Evolutionary conservation across 2,329 filamentous ascomycete species (phyloP), one percentile per base, ranked within the genome.

Genomic region (Orbilia quercus): DNA sequence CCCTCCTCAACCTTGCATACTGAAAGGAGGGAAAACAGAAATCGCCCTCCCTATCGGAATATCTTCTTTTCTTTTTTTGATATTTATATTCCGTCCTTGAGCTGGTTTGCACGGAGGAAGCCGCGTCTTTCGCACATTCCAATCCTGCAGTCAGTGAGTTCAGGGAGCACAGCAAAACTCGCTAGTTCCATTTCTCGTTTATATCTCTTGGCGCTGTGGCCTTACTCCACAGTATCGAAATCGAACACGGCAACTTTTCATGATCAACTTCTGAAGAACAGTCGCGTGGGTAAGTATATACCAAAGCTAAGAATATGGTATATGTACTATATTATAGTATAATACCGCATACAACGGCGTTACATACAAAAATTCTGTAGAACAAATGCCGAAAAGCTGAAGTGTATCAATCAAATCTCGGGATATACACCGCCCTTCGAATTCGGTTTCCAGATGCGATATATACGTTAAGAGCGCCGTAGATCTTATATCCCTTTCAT

Each of bases 401-500:
- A n/a, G n/a, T n/a, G n/a, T n/a, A n/a, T n/a, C n/a, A n/a, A n/a
- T n/a, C n/a, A n/a, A n/a, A 31, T 20, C 28, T 66, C 53, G 62
- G 44, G 16, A 23, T 44, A 7, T 58, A 20, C 40, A 65, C 25
- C 50, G 57, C n/a, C 54, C 55, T 66, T 58, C 34, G 53, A 51
- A 65, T 66, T 58, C 34, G 53, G 62, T 66, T 66, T 66, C 62
- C 45, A 23, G 51, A 66, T 51, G 51, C 62, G 62, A 58, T 48
- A 25, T 20, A 48, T 51, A 38, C 22, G 62, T 51, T 20, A 50
- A 22, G 34, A 25, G 25, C 23, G 11, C 34, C 34, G 59, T 45
- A 64, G 59, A 64, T 64, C 59, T 54, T 54, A 55, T 65, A 42
- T 20, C 12, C 18, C 14, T 16, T 20, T 25, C 28, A 9, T 12